phyloP scores from a whole-genome alignment of 306 rosid species.

The Hippophae tibetana region DNA sequence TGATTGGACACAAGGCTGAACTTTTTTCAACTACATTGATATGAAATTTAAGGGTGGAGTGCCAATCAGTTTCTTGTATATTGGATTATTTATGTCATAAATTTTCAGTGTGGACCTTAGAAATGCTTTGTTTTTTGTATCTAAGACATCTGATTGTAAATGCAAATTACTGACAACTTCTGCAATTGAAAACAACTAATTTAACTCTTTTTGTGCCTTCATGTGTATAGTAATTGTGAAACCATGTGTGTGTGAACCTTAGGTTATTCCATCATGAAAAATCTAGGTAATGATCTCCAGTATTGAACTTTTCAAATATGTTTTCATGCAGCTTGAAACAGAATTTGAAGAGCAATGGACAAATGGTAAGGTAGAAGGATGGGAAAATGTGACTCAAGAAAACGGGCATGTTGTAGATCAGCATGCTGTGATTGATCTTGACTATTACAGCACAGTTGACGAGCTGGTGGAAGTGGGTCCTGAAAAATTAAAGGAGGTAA shows the following conservation, averaged over 20 bases:
- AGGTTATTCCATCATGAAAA: background rate
- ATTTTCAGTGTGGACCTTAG: too few species aligned
- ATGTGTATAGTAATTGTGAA: background rate
- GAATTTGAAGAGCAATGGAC: slow-evolving; percentile 87
- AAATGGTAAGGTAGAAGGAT: slow-evolving; percentile 50
- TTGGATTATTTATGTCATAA: too few species aligned
- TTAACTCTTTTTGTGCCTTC: background rate
- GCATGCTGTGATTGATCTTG: slow-evolving; percentile 66
- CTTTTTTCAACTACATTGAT: too few species aligned
- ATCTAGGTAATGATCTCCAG: background rate
- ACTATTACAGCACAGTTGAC: slow-evolving; percentile 77
- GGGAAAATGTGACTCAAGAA: slow-evolving; percentile 62
- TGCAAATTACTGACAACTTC: too few species aligned
- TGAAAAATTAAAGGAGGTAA: slow-evolving; percentile 87
- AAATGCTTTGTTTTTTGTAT: too few species aligned
- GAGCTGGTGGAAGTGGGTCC: slow-evolving; percentile 82
- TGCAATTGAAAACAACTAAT: background rate
- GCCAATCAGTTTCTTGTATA: too few species aligned
- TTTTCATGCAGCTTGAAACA: slow-evolving; percentile 39
- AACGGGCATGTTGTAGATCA: slow-evolving; percentile 46
- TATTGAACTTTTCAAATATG: slow-evolving; percentile 11
- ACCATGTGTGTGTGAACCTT: background rate
- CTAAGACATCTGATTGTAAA: too few species aligned
- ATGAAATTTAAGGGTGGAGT: too few species aligned
- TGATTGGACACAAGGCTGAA: too few species aligned